phyloP scores from a whole-genome alignment of 108 stramenopile genomes.

The Cyclotella kingstonii region DNA sequence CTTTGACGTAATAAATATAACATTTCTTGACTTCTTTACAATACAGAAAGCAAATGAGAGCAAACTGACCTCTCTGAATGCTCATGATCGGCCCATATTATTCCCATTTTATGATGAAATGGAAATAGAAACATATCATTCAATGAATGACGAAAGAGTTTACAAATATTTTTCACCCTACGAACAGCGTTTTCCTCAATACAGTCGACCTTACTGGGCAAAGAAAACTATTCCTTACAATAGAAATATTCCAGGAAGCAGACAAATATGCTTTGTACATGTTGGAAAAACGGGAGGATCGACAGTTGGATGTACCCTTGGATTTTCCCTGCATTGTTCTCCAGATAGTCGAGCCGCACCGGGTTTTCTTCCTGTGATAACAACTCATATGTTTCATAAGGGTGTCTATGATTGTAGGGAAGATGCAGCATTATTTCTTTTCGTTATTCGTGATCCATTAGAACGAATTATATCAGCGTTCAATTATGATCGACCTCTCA shows the following conservation, averaged over 20 bases:
- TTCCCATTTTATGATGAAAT: too few species aligned
- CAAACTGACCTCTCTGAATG: too few species aligned
- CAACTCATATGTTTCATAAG: conserved; percentile 32
- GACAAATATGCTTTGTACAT: conserved; percentile 38
- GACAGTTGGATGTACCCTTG: conserved; percentile 31
- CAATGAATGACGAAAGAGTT: too few species aligned
- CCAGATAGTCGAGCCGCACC: conserved; percentile 8
- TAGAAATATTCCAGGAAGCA: conserved; percentile 5
- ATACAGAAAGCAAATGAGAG: too few species aligned
- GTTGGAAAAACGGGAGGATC: conserved; percentile 45
- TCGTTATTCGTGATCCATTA: conserved; percentile 39
- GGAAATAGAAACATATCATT: too few species aligned
- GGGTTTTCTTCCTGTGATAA: conserved; percentile 23
- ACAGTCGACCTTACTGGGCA: conserved; percentile 5
- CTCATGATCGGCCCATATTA: too few species aligned
- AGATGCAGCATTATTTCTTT: conserved; percentile 26
- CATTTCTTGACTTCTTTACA: too few species aligned
- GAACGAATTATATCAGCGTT: conserved; percentile 25
- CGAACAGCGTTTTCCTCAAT: conserved; percentile 17
- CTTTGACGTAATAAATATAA: too few species aligned
- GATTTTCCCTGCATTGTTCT: conserved; percentile 37
- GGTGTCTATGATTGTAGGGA: conserved; percentile 36
- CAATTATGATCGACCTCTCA: conserved; percentile 30
- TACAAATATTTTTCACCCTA: conserved; percentile 23
- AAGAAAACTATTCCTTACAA: conserved; percentile 29